Evolutionary conservation across 495 filamentous ascomycete genomes (phyloP).

Genomic region (Penicillium silybi): DNA sequence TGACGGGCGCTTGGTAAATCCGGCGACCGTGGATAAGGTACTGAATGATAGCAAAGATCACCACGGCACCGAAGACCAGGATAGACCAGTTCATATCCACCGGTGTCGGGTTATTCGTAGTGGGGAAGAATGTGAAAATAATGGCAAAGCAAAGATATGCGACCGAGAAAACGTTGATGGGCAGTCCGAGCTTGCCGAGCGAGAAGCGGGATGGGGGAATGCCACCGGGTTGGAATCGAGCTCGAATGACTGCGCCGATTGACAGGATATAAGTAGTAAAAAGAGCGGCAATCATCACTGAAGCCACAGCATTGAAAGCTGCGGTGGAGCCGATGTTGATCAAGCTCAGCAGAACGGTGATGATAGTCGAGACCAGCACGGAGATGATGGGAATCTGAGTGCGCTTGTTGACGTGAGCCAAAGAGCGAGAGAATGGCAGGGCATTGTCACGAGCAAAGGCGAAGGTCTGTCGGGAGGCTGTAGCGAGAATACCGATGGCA

Average conservation of each 20-base stretch:
- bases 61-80: conserved; percentile 38
- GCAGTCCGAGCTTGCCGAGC: conserved; percentile 19
- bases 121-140: conserved; percentile 48
- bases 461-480: conserved; percentile 44
- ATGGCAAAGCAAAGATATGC: conserved; percentile 29
- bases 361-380: conserved; percentile 46
- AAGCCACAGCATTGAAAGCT: conserved; percentile 44
- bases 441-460: conserved; percentile 52
- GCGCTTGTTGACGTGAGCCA: conserved; percentile 34
- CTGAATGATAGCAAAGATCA: conserved; percentile 40
- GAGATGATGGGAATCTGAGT: conserved; percentile 52
- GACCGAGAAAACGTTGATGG: conserved; percentile 24
- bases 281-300: conserved; percentile 38
- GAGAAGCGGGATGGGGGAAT: conserved; percentile 24
- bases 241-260: conserved; percentile 25
- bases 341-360: conserved; percentile 43
- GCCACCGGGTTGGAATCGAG: conserved; percentile 20
- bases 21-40: conserved; percentile 39
- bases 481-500: conserved; percentile 37
- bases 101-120: conserved; percentile 25
- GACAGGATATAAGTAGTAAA: conserved; percentile 42
- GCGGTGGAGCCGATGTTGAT: conserved; percentile 45
- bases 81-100: conserved; percentile 43
- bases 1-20: conserved; percentile 40
- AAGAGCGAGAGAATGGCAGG: conserved; percentile 34